Conservation (phyloP, 1,139 yeast species). For the Zygoascus meyerae region DNA sequence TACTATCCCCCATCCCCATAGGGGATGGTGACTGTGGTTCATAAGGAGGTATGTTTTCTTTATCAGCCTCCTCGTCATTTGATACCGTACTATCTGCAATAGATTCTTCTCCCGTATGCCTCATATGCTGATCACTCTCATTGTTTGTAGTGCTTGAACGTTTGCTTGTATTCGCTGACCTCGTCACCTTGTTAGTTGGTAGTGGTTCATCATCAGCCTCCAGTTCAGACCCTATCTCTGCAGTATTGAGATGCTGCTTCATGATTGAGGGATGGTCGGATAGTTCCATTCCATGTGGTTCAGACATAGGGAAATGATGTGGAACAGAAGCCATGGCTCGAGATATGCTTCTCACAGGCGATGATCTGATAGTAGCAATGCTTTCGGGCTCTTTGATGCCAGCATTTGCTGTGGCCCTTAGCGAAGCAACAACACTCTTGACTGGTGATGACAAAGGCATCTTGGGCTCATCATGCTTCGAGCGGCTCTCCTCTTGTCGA, state of each 20-base stretch:
- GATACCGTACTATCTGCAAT: too few relatives aligned
- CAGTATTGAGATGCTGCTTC: too few relatives aligned
- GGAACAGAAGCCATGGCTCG: not conserved
- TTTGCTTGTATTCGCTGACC: not conserved
- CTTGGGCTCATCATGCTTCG: slow-evolving; percentile 8
- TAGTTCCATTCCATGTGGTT: slow-evolving; percentile 1
- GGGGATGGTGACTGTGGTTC: slow-evolving; percentile 6
- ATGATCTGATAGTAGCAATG: not conserved
- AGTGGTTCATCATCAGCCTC: too few relatives aligned
- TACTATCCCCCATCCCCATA: slow-evolving; percentile 1
- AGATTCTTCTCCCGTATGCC: too few relatives aligned
- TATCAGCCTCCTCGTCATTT: slow-evolving; percentile 16
- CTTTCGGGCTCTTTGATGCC: not conserved
- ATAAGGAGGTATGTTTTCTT: slow-evolving; percentile 23
- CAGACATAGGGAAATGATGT: slow-evolving; percentile 10
- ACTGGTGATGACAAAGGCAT: not conserved
- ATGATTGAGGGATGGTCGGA: not conserved
- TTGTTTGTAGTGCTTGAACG: not conserved
- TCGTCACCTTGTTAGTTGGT: not conserved
- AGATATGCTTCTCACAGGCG: slow-evolving; percentile 1
- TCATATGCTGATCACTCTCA: not conserved
- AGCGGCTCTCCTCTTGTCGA: not conserved
- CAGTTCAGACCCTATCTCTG: too few relatives aligned
- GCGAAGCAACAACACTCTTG: slow-evolving; percentile 3
- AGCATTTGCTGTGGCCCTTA: not conserved